phyloP scores from a whole-genome alignment of 1,284 basidiomycete genomes.

The Austropuccinia psidii region DNA sequence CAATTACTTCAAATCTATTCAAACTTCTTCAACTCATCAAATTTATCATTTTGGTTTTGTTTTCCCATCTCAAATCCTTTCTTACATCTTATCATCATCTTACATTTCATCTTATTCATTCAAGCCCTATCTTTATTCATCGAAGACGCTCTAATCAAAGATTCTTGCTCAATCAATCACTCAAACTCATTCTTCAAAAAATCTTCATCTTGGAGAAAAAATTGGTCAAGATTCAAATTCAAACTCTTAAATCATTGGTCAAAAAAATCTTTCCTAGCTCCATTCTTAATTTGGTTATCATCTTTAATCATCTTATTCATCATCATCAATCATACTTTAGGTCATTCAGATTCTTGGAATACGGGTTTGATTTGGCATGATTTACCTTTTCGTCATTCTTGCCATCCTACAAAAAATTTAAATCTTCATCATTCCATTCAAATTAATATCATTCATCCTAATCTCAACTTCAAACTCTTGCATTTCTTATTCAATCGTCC shows the following conservation, averaged over 20 bases:
- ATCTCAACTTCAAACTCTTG: slow-evolving; percentile 5
- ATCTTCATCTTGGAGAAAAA: slow-evolving; percentile 24
- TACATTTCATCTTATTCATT: slow-evolving; percentile 24
- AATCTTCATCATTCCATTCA: background rate
- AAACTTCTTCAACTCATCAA: background rate
- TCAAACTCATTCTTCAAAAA: background rate
- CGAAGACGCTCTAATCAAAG: slow-evolving; percentile 33
- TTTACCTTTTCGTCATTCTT: slow-evolving; percentile 12
- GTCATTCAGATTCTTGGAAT: background rate
- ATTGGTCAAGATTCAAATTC: slow-evolving; percentile 27
- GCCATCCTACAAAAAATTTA: background rate
- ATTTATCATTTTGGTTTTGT: background rate
- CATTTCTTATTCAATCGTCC: slow-evolving; percentile 3
- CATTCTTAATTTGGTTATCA: slow-evolving; percentile 14
- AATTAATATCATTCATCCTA: slow-evolving; percentile 4
- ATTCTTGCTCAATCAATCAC: slow-evolving; percentile 6
- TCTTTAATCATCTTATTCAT: background rate
- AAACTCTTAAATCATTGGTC: slow-evolving; percentile 26
- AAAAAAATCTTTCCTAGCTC: slow-evolving; percentile 23
- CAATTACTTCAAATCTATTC: background rate
- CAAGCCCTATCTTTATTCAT: slow-evolving; percentile 26
- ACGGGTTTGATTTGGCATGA: slow-evolving; percentile 19
- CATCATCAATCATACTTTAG: background rate
- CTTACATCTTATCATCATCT: slow-evolving; percentile 25
- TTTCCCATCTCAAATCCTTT: slow-evolving; percentile 23